Evolutionary conservation across 371 early-diverging fungal species (phyloP), one percentile per base, ranked within the genome.

Genomic region (Gilbertella persicaria): DNA sequence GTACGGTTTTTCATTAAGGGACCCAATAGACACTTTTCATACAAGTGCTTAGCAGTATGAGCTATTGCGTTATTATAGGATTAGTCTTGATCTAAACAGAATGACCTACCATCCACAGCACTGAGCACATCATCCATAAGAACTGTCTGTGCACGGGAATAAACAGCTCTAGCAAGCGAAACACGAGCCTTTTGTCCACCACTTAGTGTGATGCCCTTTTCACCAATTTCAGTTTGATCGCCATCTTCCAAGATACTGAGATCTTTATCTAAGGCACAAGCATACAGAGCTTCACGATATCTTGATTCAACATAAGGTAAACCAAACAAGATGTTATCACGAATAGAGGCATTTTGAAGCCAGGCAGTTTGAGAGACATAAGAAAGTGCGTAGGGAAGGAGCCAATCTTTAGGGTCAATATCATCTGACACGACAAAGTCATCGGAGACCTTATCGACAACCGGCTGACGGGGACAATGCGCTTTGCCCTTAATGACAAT

Each of bases 151-250:
- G 87, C 80, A 45, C 80, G 71, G 39, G 87, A 84, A 58, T 91
- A 90, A 8, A 90, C 87, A 2, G 93, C 89, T 23, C 93, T 80
- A 17, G 93, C 93, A 42, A 91, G 74, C 4, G 87, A 77, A 23
- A 92, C 62, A 48, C 72, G 78, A 64, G 90, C 90, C 68, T 87
- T 85, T 64, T 92, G 91, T 1, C 95, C 95, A 36, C 97, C 96
- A 44, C 91, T 90, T 6, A 95, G 67, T 4, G 90, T 90, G 24
- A 94, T 82, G 12, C 94, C 96, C 49, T 87, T 84, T 69, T 94
- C 95, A 41, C 95, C 96, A 50, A 95, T 84, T 70, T 93, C 92
- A 0, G 96, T 95, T 50, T 75, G 55, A 67, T 96, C 97, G 23
- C 95, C 95, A 29, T 83, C 70, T 21, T 82, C 80, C 24, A 97